Evolutionary conservation across 2,329 filamentous ascomycete species (phyloP).

Genomic region (Grosmannia huntii): DNA sequence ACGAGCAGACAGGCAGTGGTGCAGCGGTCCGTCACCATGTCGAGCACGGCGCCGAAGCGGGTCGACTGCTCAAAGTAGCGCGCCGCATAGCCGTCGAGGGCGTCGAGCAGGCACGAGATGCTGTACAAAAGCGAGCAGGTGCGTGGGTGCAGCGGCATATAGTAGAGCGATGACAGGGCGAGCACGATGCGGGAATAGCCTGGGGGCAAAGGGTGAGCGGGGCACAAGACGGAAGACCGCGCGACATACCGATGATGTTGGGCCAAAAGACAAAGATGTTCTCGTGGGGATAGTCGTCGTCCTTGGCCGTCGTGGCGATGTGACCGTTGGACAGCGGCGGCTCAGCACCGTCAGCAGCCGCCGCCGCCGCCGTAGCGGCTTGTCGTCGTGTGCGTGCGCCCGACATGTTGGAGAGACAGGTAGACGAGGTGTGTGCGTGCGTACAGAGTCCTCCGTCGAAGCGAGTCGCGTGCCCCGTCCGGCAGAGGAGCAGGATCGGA

Average conservation of each 20-base stretch:
- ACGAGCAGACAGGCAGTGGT: conserved; percentile 91
- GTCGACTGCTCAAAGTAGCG: conserved; percentile 82
- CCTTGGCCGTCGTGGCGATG: conserved; percentile 29
- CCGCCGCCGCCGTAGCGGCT: conserved; percentile 16
- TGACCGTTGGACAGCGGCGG: conserved; percentile 20
- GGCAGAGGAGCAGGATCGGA: neutral
- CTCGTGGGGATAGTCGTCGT: conserved; percentile 32
- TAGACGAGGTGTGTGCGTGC: no score
- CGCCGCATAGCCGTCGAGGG: conserved; percentile 88
- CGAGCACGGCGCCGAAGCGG: conserved; percentile 87
- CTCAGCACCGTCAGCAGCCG: conserved; percentile 8
- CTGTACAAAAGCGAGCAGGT: conserved; percentile 88
- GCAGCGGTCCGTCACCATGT: conserved; percentile 98
- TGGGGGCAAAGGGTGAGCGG: conserved; percentile 18
- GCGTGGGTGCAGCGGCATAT: conserved; percentile 97
- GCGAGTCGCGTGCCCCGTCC: neutral
- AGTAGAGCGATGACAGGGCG: conserved; percentile 86
- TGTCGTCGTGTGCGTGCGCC: conserved; percentile 17
- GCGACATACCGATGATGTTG: conserved; percentile 58
- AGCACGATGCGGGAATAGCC: conserved; percentile 69
- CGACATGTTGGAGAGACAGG: conserved; percentile 16
- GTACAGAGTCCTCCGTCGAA: no score
- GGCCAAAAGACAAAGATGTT: conserved; percentile 77
- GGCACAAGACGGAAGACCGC: no score
- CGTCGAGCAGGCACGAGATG: conserved; percentile 88